Base-by-base conservation (phyloP, 441 rosid genomes). In the Mallotus repandus region DNA sequence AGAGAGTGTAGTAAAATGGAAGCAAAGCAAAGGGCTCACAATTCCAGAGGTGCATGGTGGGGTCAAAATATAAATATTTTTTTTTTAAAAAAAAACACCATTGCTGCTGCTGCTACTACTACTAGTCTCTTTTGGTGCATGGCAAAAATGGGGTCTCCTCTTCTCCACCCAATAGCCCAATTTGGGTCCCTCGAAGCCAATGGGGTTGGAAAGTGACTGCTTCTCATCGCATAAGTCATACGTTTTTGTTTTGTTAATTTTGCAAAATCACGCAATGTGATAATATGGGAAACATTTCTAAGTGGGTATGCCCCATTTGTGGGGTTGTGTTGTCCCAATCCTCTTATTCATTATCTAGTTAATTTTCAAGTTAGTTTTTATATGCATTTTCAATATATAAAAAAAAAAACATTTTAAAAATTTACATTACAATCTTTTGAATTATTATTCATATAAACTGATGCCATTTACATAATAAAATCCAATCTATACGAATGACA, bases 1-100 rank as follows among this genome's bases (percentile, higher is more conserved):
- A 78, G 48, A 67, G 75, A 73, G 77, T 80, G 76, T 35, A 83
- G 88, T 86, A 81, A 82, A 84, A 84, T 80, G 84, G 85, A 86
- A 86, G 88, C 85, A 86, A 86, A 84, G 86, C 73, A 73, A 69
- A 63, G 66, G 76, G 84, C 82, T 75, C 84, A 78, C 77, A 79
- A 69, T 58, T 82, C 84, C 70, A 80, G 86, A 79, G 85, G 78
- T 84, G 83, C 63, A 74, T 77, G 71, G 81, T 80, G 79, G 87
- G 83, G 79, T 73, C 83, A 38, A 38, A 0, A 38, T 38, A 38
- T 38, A 38, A 3, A 38, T 38, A 38, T 35, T 32, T 62, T 62
- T 32, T 62, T 35, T 32, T 15, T 1, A 38, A 16, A 1, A 77
- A 56, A 54, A 69, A n/a, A 45, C 41, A 38, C 41, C 41, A 38